Conservation (phyloP, 2,329 filamentous ascomycete species). For the Stachybotrys chlorohalonatus region DNA sequence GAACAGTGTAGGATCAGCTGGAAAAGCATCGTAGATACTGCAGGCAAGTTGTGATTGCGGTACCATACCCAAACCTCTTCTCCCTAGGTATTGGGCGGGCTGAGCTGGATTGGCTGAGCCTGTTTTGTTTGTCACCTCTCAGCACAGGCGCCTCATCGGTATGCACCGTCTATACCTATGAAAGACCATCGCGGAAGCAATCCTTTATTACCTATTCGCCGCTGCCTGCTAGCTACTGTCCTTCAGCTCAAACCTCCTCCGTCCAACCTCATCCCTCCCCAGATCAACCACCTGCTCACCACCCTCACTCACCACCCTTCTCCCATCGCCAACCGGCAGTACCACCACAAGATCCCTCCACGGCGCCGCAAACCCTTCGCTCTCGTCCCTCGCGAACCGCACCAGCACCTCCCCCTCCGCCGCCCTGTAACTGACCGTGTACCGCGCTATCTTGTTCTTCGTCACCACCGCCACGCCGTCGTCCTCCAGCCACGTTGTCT, state of each 20-base stretch:
- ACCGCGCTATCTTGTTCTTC: slow-evolving; percentile 22
- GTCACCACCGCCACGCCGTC: slow-evolving; percentile 22
- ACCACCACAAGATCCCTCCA: slow-evolving; percentile 23
- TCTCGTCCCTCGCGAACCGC: slow-evolving; percentile 18
- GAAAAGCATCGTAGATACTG: no score
- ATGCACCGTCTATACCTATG: no score
- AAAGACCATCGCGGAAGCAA: no score
- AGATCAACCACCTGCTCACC: slow-evolving; percentile 5
- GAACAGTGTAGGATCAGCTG: no score
- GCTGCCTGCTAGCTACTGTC: no score
- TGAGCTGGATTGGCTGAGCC: no score
- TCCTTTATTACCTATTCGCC: no score
- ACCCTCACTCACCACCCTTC: slow-evolving; percentile 7
- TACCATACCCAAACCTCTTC: no score
- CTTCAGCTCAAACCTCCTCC: slow-evolving; percentile 10
- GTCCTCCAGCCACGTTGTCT: slow-evolving; percentile 26
- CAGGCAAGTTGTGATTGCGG: no score
- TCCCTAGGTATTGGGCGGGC: no score
- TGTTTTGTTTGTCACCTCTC: no score
- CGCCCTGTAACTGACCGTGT: slow-evolving; percentile 17
- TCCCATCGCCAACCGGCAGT: slow-evolving; percentile 20
- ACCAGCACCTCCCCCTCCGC: slow-evolving; percentile 12
- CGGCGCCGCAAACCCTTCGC: slow-evolving; percentile 20
- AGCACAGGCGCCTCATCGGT: no score
- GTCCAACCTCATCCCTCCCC: slow-evolving; percentile 11